Conservation (phyloP, 768 basidiomycete species). For the Mycena galericulata region DNA sequence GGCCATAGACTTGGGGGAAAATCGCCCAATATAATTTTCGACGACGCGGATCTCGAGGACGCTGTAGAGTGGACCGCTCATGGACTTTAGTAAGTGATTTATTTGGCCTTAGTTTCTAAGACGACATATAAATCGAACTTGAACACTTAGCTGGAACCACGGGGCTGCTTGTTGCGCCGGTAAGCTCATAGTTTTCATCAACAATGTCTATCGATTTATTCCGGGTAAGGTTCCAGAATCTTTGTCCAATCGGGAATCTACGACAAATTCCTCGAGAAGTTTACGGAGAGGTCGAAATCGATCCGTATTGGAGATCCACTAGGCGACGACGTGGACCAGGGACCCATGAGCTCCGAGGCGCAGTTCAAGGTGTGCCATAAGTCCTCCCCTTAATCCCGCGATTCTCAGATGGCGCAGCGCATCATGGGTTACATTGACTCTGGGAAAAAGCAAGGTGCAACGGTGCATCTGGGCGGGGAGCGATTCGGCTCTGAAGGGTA, state of each 20-base stretch:
- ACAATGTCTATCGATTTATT: conserved; percentile 65
- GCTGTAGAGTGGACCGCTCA: conserved; percentile 69
- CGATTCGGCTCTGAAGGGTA: conserved; percentile 66
- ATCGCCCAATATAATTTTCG: conserved; percentile 70
- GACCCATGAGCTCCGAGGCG: conserved; percentile 60
- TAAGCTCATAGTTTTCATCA: conserved; percentile 42
- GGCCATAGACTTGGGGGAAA: conserved; percentile 69
- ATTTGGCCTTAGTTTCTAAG: neutral
- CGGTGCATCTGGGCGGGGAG: conserved; percentile 65
- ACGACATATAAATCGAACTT: neutral
- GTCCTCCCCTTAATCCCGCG: neutral
- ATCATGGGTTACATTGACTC: conserved; percentile 72
- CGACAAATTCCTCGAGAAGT: conserved; percentile 63
- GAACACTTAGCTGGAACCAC: conserved; percentile 33
- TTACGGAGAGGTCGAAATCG: conserved; percentile 49
- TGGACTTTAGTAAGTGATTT: conserved; percentile 64
- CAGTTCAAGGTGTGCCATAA: conserved; percentile 54
- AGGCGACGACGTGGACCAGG: conserved; percentile 53
- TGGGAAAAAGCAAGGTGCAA: conserved; percentile 71
- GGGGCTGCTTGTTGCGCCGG: conserved; percentile 21
- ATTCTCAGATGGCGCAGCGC: conserved; percentile 49
- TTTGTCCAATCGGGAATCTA: conserved; percentile 69
- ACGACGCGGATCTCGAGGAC: conserved; percentile 70
- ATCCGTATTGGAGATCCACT: conserved; percentile 62
- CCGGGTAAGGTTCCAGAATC: conserved; percentile 67